A percentile compares a stretch with the other conserved stretches of the same genome.
These are phyloP conservation scores for Podospora australis DNA, from an alignment of 495 filamentous ascomycete genomes.

Conservation along the genomic window DNA sequence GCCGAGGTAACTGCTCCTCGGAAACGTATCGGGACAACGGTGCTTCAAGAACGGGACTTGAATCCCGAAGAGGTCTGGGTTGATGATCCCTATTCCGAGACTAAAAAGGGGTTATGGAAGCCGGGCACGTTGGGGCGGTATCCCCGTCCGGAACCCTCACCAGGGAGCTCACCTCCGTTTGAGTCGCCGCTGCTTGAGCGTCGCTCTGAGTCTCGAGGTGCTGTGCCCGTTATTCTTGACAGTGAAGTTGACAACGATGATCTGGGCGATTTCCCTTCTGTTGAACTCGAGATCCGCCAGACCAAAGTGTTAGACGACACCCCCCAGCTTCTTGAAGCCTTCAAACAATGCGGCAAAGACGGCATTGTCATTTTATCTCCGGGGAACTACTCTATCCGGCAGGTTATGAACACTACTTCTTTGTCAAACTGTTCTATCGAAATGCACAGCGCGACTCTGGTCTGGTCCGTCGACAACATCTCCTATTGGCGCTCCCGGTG, in stretches of 20 bases:
- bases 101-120: background rate
- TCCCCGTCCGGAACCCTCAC: no score
- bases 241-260: no score
- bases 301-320: slow-evolving; percentile 25
- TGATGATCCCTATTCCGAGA: background rate
- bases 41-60: slow-evolving; percentile 8
- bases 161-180: no score
- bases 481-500: slow-evolving; percentile 35
- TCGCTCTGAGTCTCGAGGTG: no score
- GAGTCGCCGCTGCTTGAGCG: background rate
- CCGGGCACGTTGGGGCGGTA: slow-evolving; percentile 11
- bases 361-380: slow-evolving; percentile 32
- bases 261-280: no score
- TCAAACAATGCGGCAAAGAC: slow-evolving; percentile 32
- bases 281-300: no score
- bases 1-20: background rate
- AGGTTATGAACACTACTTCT: slow-evolving; percentile 37
- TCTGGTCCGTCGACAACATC: slow-evolving; percentile 34
- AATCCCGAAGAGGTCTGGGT: background rate
- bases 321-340: slow-evolving; percentile 38
- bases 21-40: slow-evolving; percentile 19
- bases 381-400: slow-evolving; percentile 37
- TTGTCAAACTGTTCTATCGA: slow-evolving; percentile 35
- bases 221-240: no score
- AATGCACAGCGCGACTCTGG: slow-evolving; percentile 32